Evolutionary conservation across 129 eudicot genomes (phyloP), one percentile per base, ranked within the genome.

Genomic region (Silybum marianum): DNA sequence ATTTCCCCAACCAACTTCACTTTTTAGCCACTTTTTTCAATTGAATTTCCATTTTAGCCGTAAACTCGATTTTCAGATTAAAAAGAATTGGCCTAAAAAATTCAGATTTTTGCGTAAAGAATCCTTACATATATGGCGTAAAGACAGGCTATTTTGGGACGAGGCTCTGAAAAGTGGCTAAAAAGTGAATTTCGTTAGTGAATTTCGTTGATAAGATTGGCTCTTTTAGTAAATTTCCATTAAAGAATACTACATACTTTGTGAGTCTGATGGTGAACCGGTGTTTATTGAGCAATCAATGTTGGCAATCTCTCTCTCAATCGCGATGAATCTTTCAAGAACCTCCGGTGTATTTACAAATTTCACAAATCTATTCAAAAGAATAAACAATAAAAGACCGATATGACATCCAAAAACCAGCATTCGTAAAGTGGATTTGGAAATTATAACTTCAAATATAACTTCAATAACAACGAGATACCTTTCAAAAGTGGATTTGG

Each of bases 291-390:
- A 94, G 71, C 76, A 83, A 79, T 89, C 96, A 28, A 94, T 90
- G 88, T 94, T 91, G 12, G 71, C 30, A 22, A 94, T 90, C 86
- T 94, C 98, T 51, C 84, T 85, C 89, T 94, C 96, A 65, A 85
- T 86, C 0, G 89, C 81, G 38, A 92, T 84, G 76, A 88, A 84
- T 86, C 98, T 84, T 85, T 94, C 98, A 71, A 94, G 93, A 82
- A 94, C 89, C 80, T 94, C 98, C 0, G 98, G 98, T 19, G 98
- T 90, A 68, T 85, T 87, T 16, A 94, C 92, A 83, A 94, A 94
- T 76, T 86, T 90, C 82, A 94, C 98, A 85, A 94, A 94, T 85
- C 98, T 94, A 81, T 83, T 68, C 14, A 72, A 62, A 83, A 39
- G 10, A 66, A 6, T 19, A 34, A 2, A 9, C 36, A 32, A 51